phyloP scores from a whole-genome alignment of 164 flowering plant genomes.

The Euptelea pleiosperma region DNA sequence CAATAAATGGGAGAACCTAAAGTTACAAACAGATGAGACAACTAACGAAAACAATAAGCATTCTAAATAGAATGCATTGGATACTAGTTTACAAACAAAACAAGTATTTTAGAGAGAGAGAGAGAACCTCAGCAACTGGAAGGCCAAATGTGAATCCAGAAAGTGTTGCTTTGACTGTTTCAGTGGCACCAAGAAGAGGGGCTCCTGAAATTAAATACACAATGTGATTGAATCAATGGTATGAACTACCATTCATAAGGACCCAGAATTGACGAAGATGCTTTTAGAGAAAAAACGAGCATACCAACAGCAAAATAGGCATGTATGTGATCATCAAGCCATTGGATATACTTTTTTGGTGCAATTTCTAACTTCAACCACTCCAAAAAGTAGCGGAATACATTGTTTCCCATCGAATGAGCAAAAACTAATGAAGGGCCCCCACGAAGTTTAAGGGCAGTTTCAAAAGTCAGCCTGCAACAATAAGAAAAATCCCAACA shows the following conservation, averaged over 20 bases:
- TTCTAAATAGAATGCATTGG: neutral
- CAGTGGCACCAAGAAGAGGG: constrained; percentile 86
- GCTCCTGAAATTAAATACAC: constrained; percentile 48
- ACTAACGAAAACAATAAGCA: constrained; percentile 1
- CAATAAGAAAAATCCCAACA: constrained; percentile 9
- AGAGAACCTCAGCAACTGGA: constrained; percentile 83
- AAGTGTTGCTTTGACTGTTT: constrained; percentile 69
- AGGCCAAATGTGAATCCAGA: constrained; percentile 87
- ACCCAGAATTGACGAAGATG: constrained; percentile 9
- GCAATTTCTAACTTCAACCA: constrained; percentile 98
- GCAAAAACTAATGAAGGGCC: constrained; percentile 97
- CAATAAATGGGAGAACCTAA: neutral
- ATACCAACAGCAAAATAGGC: constrained; percentile 99
- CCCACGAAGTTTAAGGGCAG: constrained; percentile 91
- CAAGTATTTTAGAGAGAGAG: constrained; percentile 11
- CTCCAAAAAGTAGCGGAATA: constrained; percentile 93
- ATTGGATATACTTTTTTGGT: constrained; percentile 69
- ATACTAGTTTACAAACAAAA: too few relatives aligned
- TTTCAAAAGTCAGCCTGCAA: constrained; percentile 90
- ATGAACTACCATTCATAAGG: constrained; percentile 3
- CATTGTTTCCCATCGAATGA: constrained; percentile 93
- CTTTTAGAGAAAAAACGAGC: constrained; percentile 14
- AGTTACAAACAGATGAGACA: neutral
- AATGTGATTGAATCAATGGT: constrained; percentile 5
- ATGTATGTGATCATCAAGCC: constrained; percentile 96